Base-by-base conservation (phyloP, 1,284 basidiomycete species). In the Trametes pubescens region DNA sequence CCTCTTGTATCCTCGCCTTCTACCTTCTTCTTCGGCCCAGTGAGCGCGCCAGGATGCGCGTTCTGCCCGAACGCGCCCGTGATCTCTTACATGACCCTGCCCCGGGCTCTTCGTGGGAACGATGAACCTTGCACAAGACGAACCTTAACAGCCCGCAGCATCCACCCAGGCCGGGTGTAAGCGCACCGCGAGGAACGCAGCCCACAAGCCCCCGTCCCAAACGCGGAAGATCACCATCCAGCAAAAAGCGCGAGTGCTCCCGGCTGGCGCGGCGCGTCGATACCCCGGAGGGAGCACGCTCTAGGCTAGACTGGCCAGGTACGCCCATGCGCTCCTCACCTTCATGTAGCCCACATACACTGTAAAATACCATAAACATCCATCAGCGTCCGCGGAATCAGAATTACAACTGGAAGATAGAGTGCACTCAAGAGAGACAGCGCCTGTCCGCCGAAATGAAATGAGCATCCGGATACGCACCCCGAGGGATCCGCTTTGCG, bases 401-500 rank as follows among this genome's bases (percentile, higher is more conserved):
- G 29, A 32, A 3, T 8, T 32, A 8, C 29, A 32, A 8, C 29
- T 3, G 29, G 29, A 32, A 32, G 29, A 32, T 32, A 32, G 29
- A 32, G 29, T 32, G 29, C 29, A 32, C 29, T 8, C 29, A 32
- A n/a, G n/a, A n/a, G n/a, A n/a, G n/a, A n/a, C n/a, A 21, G 18
- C 21, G 43, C 43, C n/a, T 7, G n/a, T n/a, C n/a, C 43, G 43
- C 43, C 13, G 44, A 47, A n/a, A 7, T n/a, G 16, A 16, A n/a
- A 43, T n/a, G 40, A 4, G 21, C 44, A 47, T 47, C 22, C 44
- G 44, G 44, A 47, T 47, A 47, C n/a, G n/a, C n/a, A n/a, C 22
- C 44, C 44, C 44, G 43, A 8, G 29, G 29, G 52, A 54, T 54
- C 52, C 52, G 52, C 52, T 40, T 54, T 54, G 37, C 52, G 52